Evolutionary conservation across 2,329 filamentous ascomycete species (phyloP), one percentile per base, ranked within the genome.

Genomic region (Aspergillus pseudoviridinutans): DNA sequence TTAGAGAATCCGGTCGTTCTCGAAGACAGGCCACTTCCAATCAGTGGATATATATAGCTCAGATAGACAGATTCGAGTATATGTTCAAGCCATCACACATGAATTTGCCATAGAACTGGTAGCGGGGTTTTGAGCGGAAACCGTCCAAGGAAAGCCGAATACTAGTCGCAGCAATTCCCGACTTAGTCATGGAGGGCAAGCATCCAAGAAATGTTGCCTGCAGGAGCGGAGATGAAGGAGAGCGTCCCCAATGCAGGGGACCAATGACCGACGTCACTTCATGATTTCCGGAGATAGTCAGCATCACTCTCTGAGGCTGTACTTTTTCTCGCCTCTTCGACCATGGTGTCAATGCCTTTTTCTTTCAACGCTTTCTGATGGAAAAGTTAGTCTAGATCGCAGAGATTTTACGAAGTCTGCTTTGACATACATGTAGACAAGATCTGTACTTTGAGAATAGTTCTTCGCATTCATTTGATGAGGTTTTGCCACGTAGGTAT

Each of bases 361-460:
- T 91, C 87, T 75, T 94, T 95, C 51, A 99, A 80, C 3, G 88
- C 92, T 78, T 86, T 87, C 92, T 97, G 64, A 1, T 35, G 17
- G 35, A 56, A 49, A 29, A 20, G 25, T 57, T 29, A 54, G 44
- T 10, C 32, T 38, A 38, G 14, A 6, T 38, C 14, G 5, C 32
- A 38, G 5, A 17, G 14, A 17, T 7, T 7, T 3, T n/a, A 7
- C 14, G 2, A 17, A 17, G 14, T 17, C 32, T 17, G 32, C 32
- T 38, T 17, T n/a, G 5, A 71, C 85, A 69, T 75, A 97, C 94
- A 63, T 85, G 87, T 46, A 99, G 76, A 70, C 94, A 99, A 58
- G 85, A 83, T 71, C 91, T 91, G 72, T 99, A 99, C 61, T 94
- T 85, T 65, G 90, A 88, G 72, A 99, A 97, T 6, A 97, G 80